These are phyloP conservation scores for Fonsecaea multimorphosa DNA, from an alignment of 2,329 filamentous ascomycete genomes.

Conservation along the genomic window DNA sequence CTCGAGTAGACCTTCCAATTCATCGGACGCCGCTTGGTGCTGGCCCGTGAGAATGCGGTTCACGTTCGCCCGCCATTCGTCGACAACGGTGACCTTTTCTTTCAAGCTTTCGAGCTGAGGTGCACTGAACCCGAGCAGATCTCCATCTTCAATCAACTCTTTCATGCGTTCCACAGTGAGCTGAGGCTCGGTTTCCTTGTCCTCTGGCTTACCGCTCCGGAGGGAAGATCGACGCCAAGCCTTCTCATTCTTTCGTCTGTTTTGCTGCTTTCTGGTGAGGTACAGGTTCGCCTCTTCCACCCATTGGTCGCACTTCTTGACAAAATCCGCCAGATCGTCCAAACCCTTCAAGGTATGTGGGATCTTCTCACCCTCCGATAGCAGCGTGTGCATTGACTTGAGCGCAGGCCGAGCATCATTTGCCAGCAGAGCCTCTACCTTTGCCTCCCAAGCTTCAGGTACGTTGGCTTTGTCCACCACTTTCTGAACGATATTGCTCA, in stretches of 20 bases:
- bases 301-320: slow-evolving; percentile 96
- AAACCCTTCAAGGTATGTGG: slow-evolving; percentile 86
- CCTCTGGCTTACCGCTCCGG: slow-evolving; percentile 81
- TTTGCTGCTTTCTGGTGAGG: slow-evolving; percentile 96
- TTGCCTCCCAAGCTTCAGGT: slow-evolving; percentile 88
- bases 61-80: slow-evolving; percentile 80
- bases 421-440: slow-evolving; percentile 81
- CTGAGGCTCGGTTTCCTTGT: slow-evolving; percentile 80
- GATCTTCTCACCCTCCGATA: slow-evolving; percentile 95
- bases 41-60: slow-evolving; percentile 71
- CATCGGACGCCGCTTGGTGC: slow-evolving; percentile 67
- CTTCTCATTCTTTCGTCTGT: slow-evolving; percentile 92
- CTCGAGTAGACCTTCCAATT: slow-evolving; percentile 91
- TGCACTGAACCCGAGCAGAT: slow-evolving; percentile 89
- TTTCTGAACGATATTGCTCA: slow-evolving; percentile 72
- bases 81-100: slow-evolving; percentile 84
- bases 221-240: slow-evolving; percentile 74
- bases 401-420: slow-evolving; percentile 84
- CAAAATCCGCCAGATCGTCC: slow-evolving; percentile 81
- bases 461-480: slow-evolving; percentile 84
- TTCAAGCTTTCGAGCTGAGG: slow-evolving; percentile 84
- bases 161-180: slow-evolving; percentile 80
- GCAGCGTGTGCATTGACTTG: slow-evolving; percentile 80
- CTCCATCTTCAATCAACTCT: slow-evolving; percentile 80
- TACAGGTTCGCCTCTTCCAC: slow-evolving; percentile 96